Evolutionary conservation across 306 rosid species (phyloP).

Genomic region (Delonix regia): DNA sequence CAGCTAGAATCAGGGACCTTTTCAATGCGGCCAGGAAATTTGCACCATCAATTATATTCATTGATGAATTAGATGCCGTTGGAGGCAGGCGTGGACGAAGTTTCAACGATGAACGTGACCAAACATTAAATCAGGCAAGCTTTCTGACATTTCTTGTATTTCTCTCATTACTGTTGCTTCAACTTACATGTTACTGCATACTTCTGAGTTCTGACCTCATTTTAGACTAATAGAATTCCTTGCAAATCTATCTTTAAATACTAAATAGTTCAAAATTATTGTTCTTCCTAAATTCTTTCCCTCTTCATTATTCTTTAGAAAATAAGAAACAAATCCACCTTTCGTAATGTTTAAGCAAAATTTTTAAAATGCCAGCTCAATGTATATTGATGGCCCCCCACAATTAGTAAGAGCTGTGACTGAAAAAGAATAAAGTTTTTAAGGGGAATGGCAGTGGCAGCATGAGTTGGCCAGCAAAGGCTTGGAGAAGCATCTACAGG

Average conservation of each 20-base stretch:
- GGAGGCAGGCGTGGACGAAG: conserved; percentile 98
- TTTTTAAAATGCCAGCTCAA: neutral
- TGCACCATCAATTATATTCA: conserved; percentile 88
- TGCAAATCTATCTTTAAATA: neutral
- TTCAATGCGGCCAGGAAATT: conserved; percentile 79
- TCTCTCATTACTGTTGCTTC: conserved; percentile 5
- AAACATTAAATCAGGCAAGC: conserved; percentile 85
- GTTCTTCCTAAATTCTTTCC: neutral
- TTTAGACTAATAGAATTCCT: conserved; percentile 7
- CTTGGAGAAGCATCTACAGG: no score
- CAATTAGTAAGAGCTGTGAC: no score
- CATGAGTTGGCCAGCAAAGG: no score
- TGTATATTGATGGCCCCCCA: neutral
- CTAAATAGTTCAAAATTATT: neutral
- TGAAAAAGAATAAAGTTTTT: no score
- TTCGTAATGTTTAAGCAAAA: neutral
- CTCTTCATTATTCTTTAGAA: neutral
- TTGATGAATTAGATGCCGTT: conserved; percentile 96
- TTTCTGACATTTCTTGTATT: conserved; percentile 17
- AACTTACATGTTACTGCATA: conserved; percentile 5
- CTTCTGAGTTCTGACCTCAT: conserved; percentile 1
- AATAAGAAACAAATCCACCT: neutral
- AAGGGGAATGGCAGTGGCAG: no score
- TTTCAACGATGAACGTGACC: conserved; percentile 96
- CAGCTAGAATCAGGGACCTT: conserved; percentile 92